phyloP scores from a whole-genome alignment of 73 alveolate genomes.

The Paramecium octaurelia region DNA sequence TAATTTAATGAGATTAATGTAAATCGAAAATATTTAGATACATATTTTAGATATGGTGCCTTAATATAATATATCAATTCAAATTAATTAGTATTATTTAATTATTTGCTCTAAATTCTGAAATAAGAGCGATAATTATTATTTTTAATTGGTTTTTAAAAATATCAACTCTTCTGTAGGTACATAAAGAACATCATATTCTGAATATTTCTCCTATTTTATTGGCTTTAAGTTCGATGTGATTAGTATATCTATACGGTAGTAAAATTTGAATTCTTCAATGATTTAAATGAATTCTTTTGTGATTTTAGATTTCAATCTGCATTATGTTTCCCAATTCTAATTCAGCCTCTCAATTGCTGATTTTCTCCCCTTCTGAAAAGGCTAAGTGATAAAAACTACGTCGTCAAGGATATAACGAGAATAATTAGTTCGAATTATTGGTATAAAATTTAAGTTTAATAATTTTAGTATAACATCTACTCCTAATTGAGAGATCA shows the following conservation, averaged over 20 bases:
- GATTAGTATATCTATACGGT: background rate
- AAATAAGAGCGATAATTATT: background rate
- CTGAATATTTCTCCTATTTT: background rate
- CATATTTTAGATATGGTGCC: background rate
- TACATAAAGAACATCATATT: background rate
- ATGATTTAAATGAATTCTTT: background rate
- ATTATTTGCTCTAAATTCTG: background rate
- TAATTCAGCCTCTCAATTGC: background rate
- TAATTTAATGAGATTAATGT: too few relatives aligned
- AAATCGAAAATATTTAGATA: background rate
- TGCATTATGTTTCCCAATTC: background rate
- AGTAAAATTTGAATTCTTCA: background rate
- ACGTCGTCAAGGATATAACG: background rate
- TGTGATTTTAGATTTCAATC: background rate
- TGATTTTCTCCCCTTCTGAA: background rate
- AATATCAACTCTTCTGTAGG: background rate
- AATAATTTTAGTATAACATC: background rate
- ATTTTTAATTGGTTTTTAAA: background rate
- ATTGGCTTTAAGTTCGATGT: background rate
- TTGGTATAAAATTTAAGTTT: background rate
- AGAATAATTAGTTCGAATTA: background rate
- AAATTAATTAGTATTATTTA: background rate
- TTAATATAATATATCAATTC: background rate
- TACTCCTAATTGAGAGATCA: background rate
- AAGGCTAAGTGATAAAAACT: background rate